phyloP scores from a whole-genome alignment of 208 protist genomes.

The Acanthamoeba healyi region DNA sequence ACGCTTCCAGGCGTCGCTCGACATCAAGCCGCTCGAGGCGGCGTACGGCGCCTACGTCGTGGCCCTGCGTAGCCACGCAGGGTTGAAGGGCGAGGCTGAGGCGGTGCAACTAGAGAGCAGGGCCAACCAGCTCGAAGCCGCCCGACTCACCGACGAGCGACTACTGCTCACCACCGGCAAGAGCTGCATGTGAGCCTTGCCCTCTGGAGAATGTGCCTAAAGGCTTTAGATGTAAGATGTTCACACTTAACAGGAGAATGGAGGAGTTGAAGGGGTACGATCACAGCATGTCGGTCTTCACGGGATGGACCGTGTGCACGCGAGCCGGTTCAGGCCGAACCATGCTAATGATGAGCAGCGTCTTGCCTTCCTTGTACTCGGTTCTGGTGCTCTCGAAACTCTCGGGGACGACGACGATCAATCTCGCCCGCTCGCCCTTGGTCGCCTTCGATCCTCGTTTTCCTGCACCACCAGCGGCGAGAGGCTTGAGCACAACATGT shows the following conservation, averaged over 20 bases:
- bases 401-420: neutral
- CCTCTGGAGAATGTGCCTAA: too few species aligned
- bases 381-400: neutral
- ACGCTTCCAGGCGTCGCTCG: constrained; percentile 23
- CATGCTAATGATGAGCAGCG: constrained; percentile 3
- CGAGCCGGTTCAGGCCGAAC: neutral
- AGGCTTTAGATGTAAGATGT: too few species aligned
- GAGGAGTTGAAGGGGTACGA: too few species aligned
- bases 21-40: constrained; percentile 11
- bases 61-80: neutral
- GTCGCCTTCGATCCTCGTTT: neutral
- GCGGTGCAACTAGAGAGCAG: neutral
- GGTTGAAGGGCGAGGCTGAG: neutral
- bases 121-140: neutral
- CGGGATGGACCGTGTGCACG: neutral
- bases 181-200: neutral
- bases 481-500: neutral
- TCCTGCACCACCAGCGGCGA: neutral
- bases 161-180: neutral
- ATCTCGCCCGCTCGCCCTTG: neutral
- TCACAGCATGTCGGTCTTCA: neutral
- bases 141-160: neutral
- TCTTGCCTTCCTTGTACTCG: neutral
- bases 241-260: too few species aligned
- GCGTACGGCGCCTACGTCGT: neutral